Conservation (phyloP, 352 stramenopile genomes). For the Phytopythium kandeliae region DNA sequence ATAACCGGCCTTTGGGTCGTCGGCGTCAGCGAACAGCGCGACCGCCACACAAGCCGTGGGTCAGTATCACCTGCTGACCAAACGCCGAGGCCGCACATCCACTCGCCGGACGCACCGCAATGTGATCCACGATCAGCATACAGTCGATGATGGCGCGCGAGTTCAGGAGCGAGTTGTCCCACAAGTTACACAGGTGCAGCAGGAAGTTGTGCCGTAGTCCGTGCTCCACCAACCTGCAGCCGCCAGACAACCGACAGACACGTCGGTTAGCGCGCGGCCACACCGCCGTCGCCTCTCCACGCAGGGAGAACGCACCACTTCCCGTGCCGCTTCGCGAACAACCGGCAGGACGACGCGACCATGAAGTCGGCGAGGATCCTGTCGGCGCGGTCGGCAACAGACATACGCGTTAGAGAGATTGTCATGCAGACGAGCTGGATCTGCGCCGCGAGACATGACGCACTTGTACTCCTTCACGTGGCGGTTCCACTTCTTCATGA, state of each 20-base stretch:
- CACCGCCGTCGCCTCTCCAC: too few relatives aligned
- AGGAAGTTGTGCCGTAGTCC: conserved; percentile 84
- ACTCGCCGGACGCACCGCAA: conserved; percentile 20
- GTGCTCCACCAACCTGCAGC: conserved; percentile 55
- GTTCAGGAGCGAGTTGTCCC: conserved; percentile 86
- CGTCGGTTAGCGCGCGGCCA: too few relatives aligned
- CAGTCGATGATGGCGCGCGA: conserved; percentile 83
- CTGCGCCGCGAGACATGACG: neutral
- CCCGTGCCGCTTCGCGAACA: conserved; percentile 77
- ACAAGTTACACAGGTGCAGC: conserved; percentile 88
- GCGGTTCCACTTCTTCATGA: conserved; percentile 90
- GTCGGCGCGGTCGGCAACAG: neutral
- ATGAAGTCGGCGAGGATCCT: conserved; percentile 85
- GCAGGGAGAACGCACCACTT: conserved; percentile 47
- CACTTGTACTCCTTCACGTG: conserved; percentile 77
- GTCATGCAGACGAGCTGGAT: too few relatives aligned
- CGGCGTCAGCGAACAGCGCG: neutral
- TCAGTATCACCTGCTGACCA: too few relatives aligned
- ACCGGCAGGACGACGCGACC: conserved; percentile 78
- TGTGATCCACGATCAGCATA: conserved; percentile 82
- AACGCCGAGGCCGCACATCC: too few relatives aligned
- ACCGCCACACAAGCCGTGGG: too few relatives aligned
- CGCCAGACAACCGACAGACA: neutral
- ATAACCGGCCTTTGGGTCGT: too few relatives aligned
- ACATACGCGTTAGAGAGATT: too few relatives aligned